Base-by-base conservation (phyloP, 2,329 filamentous ascomycete species). In the Pyrenochaeta sp. region DNA sequence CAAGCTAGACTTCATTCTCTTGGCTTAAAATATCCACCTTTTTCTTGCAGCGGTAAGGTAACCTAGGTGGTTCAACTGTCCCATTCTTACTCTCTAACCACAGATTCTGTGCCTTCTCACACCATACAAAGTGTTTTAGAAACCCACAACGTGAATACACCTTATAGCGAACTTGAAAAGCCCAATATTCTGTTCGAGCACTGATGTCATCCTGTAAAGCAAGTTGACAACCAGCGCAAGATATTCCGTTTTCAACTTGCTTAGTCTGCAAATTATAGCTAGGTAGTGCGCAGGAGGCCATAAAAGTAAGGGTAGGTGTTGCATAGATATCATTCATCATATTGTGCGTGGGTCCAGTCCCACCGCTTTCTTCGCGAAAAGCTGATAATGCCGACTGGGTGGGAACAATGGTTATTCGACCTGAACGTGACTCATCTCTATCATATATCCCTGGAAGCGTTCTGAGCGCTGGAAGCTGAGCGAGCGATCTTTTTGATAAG, bases 111-210 rank as follows among this genome's bases (percentile, higher is more conserved):
- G 71, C 71, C 56, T 71, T 64, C 61, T 70, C 60, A 64, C 72
- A 76, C 67, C 66, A 72, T 57, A 58, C 58, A 61, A 76, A 76
- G 58, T 76, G 69, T 43, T 67, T 52, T 48, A 76, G 47, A 60
- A 75, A 74, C 18, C 54, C 64, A 49, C 64, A 58, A 58, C 54
- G 64, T 36, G 69, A 47, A 66, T 72, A 76, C 21, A 71, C 58
- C 23, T 27, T 27, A 9, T 27, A 4, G 4, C 23, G 23, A 27
- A 9, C 23, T 27, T 27, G 4, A 9, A 4, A 27, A 29, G 52
- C 58, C 59, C 57, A 60, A 20, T 53, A 17, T 39, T 54, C 48
- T n/a, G 32, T 51, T n/a, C 18, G 40, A 30, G 32, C 52, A 40
- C 46, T 49, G 40, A 61, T 58, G 39, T 62, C 59, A 29, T 60